Base-by-base conservation (phyloP, 2,329 filamentous ascomycete genomes). In the Coniochaeta pulveracea region DNA sequence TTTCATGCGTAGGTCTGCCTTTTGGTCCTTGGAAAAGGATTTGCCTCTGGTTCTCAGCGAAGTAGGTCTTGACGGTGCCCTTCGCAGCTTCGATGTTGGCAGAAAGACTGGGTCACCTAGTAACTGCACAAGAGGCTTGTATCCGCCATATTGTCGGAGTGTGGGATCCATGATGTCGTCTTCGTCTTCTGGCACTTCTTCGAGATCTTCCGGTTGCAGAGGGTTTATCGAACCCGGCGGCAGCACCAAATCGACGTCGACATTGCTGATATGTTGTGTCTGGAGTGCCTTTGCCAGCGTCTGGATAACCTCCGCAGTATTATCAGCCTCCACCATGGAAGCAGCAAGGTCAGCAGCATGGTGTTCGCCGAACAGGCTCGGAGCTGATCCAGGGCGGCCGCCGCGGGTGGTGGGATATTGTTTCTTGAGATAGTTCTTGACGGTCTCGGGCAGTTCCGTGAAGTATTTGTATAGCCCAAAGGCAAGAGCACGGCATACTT, bases 391-490 rank as follows among this genome's bases (percentile, higher is more conserved):
- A 5, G 80, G 75, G 33, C 72, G 64, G 37, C 71, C 66, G 15
- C 64, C 65, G 46, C 67, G 57, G 10, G 66, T 63, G 34, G 60
- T 55, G 23, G 69, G 67, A 43, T 72, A 75, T 23, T 63, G 57
- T 45, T 66, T 67, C 44, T 67, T 75, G 54, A 93, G 69, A 39
- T 76, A 69, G 47, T 66, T 67, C 63, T 85, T 93, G 50, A 86
- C 79, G 23, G 71, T 64, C 35, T 81, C 72, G 15, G 88, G 77
- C 34, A 98, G 67, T 58, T 96, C 89, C 40, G 74, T 72, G 52
- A 95, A 96, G 65, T 95, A 98, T 55, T 93, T 95, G 64, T 80
- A 81, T 44, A 98, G 67, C 36, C 85, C 86, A 56, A 96, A 93
- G 30, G 89, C 91, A 36, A 98, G 69, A 12, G 81, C 91, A 28